Evolutionary conservation across 2,329 filamentous ascomycete species (phyloP).

Genomic region (Phoma herbarum): DNA sequence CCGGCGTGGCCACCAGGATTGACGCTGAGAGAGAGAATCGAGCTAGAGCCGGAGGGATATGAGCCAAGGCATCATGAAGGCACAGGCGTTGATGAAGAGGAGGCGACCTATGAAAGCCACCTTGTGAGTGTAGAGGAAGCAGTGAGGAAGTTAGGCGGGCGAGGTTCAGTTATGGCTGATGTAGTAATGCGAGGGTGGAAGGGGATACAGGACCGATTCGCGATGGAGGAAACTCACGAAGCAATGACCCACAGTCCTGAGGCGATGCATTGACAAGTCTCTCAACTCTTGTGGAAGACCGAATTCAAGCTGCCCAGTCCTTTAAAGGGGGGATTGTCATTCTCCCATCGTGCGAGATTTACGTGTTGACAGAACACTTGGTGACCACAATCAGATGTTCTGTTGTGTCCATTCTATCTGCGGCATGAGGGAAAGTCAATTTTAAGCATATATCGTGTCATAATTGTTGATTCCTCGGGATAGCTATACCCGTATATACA

Average conservation of each 20-base stretch:
- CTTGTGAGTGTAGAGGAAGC: constrained; percentile 57
- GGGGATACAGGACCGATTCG: constrained; percentile 50
- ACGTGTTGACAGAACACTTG: not conserved
- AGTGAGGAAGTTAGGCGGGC: constrained; percentile 49
- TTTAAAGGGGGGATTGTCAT: not conserved
- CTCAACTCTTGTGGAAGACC: no score
- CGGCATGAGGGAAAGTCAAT: not conserved
- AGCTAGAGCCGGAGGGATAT: constrained; percentile 53
- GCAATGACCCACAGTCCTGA: constrained; percentile 35
- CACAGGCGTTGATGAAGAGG: constrained; percentile 60
- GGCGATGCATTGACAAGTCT: constrained; percentile 7
- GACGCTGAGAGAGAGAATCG: constrained; percentile 51
- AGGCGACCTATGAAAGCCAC: constrained; percentile 54
- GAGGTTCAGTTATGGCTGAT: constrained; percentile 53
- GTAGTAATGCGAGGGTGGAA: constrained; percentile 58
- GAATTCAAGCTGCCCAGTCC: not conserved
- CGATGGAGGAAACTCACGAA: constrained; percentile 31
- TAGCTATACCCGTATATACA: constrained; percentile 18
- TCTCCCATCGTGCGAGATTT: not conserved
- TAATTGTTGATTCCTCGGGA: constrained; percentile 10
- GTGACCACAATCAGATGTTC: not conserved
- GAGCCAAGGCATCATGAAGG: constrained; percentile 57
- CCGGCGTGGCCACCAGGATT: constrained; percentile 48
- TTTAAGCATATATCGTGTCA: not conserved
- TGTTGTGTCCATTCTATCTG: not conserved